These are phyloP conservation scores for Lachancea mirantina DNA, from an alignment of 805 yeast genomes.

Conservation along the genomic window DNA sequence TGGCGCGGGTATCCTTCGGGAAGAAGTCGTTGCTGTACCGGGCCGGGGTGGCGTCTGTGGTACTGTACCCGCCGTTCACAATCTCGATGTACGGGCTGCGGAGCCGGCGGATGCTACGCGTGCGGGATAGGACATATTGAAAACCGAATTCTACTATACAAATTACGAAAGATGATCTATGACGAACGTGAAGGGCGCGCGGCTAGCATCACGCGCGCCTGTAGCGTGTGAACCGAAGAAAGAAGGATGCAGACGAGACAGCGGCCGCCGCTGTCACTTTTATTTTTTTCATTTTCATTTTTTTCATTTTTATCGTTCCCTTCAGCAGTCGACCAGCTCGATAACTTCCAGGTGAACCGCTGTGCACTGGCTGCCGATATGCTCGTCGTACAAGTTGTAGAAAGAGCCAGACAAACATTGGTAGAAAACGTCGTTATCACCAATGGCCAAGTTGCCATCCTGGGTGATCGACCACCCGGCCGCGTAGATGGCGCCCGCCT, in stretches of 20 bases:
- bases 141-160: too few relatives aligned
- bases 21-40: conserved; percentile 15
- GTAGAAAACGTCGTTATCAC: conserved; percentile 49
- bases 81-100: conserved; percentile 6
- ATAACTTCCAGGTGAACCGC: conserved; percentile 48
- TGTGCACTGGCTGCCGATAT: conserved; percentile 47
- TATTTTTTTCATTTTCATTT: too few relatives aligned
- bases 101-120: too few relatives aligned
- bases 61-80: conserved; percentile 16
- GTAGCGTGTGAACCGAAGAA: too few relatives aligned
- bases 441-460: conserved; percentile 52
- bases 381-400: conserved; percentile 59
- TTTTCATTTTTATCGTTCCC: too few relatives aligned
- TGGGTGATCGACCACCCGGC: conserved; percentile 54
- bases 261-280: too few relatives aligned
- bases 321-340: conserved; percentile 36
- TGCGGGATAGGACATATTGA: too few relatives aligned
- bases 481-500: conserved; percentile 67
- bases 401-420: conserved; percentile 61
- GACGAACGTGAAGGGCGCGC: too few relatives aligned
- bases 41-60: conserved; percentile 14
- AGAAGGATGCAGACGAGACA: too few relatives aligned
- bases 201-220: too few relatives aligned
- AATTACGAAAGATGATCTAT: too few relatives aligned
- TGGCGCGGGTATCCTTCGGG: conserved; percentile 16